Evolutionary conservation across 1,139 yeast genomes (phyloP).

Genomic region (Cylindricascospora bacillispora): DNA sequence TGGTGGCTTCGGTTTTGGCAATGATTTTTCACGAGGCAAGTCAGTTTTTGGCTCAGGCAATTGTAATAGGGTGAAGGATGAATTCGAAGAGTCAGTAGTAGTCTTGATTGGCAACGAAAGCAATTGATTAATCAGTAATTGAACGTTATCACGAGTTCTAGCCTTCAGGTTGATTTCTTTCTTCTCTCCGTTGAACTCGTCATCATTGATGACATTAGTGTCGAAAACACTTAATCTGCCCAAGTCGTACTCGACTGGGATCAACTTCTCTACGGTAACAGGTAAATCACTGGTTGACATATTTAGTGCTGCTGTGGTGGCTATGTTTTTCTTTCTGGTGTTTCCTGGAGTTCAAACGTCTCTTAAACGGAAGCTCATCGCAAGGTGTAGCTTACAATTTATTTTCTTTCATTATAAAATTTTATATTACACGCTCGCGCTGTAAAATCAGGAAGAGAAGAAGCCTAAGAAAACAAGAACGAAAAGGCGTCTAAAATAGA

Average conservation of each 20-base stretch:
- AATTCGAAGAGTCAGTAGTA: constrained; percentile 65
- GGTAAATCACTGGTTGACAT: constrained; percentile 35
- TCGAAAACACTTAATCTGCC: constrained; percentile 86
- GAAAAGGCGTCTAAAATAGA: too few species aligned
- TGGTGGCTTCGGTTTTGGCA: constrained; percentile 84
- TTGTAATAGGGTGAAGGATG: constrained; percentile 70
- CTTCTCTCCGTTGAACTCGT: constrained; percentile 36
- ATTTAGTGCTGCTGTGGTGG: too few species aligned
- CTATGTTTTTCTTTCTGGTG: too few species aligned
- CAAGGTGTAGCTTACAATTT: too few species aligned
- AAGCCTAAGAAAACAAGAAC: too few species aligned
- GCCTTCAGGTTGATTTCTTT: constrained; percentile 54
- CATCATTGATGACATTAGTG: constrained; percentile 57
- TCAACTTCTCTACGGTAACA: constrained; percentile 76
- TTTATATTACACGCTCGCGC: too few species aligned
- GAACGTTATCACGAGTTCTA: constrained; percentile 86
- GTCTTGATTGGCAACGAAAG: constrained; percentile 79
- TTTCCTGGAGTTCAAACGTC: too few species aligned
- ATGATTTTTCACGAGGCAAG: constrained; percentile 88
- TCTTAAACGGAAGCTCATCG: too few species aligned
- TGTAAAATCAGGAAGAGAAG: too few species aligned
- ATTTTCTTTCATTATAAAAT: too few species aligned
- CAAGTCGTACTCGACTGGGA: constrained; percentile 73
- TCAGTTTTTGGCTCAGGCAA: constrained; percentile 75
- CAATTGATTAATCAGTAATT: constrained; percentile 78